phyloP scores from a whole-genome alignment of 2,329 filamentous ascomycete genomes.

The Xylaria hypoxylon region DNA sequence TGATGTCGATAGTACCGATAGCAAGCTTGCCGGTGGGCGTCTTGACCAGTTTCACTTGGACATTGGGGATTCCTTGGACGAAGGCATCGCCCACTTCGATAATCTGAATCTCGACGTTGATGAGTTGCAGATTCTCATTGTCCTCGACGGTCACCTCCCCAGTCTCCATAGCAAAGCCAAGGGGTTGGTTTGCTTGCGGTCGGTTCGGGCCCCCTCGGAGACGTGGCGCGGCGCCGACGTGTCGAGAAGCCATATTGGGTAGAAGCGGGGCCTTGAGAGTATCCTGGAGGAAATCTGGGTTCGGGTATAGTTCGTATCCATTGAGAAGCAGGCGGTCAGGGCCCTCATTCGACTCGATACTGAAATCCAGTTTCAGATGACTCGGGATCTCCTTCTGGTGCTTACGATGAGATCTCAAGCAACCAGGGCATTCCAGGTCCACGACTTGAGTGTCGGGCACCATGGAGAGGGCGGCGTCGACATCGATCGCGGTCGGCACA shows the following conservation, averaged over 20 bases:
- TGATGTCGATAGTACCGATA: slow-evolving; percentile 62
- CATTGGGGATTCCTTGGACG: slow-evolving; percentile 63
- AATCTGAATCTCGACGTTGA: slow-evolving; percentile 68
- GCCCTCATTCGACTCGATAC: slow-evolving; percentile 59
- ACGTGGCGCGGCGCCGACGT: slow-evolving; percentile 46
- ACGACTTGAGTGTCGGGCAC: slow-evolving; percentile 44
- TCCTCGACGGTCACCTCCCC: slow-evolving; percentile 60
- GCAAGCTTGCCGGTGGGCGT: slow-evolving; percentile 65
- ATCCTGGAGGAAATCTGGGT: slow-evolving; percentile 59
- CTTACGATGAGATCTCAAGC: slow-evolving; percentile 32
- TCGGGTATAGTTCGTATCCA: slow-evolving; percentile 69
- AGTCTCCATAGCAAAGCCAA: slow-evolving; percentile 63
- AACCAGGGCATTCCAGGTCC: slow-evolving; percentile 50
- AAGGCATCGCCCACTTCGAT: slow-evolving; percentile 69
- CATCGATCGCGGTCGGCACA: slow-evolving; percentile 42
- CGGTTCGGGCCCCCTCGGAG: slow-evolving; percentile 48
- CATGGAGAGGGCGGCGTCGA: slow-evolving; percentile 35
- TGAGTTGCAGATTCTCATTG: slow-evolving; percentile 63
- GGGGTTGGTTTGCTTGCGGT: slow-evolving; percentile 40
- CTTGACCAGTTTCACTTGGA: slow-evolving; percentile 73
- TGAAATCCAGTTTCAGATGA: slow-evolving; percentile 66
- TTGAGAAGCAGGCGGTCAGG: slow-evolving; percentile 67
- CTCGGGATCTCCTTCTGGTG: slow-evolving; percentile 52
- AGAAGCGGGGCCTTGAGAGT: slow-evolving; percentile 61
- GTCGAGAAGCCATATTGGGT: slow-evolving; percentile 51